Conservation (phyloP, 345 rosid species). For the Trapa bicornis region DNA sequence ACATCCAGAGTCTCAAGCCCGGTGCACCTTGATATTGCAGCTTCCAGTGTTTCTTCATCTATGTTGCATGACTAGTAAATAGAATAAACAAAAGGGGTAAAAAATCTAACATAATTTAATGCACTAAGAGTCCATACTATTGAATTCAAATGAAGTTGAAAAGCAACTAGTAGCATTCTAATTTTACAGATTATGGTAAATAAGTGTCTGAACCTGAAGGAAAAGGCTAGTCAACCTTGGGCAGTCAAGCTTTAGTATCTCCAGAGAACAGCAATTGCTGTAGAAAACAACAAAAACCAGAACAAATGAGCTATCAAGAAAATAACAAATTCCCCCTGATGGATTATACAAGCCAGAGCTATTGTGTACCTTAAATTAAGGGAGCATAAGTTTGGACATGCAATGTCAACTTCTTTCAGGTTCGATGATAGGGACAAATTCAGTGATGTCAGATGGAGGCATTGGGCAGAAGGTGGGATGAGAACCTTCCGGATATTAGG, state of each 20-base stretch:
- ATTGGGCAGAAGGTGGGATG: conserved; percentile 68
- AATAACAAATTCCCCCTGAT: background rate
- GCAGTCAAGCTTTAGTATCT: conserved; percentile 63
- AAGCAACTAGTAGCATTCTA: background rate
- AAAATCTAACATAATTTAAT: too few species aligned
- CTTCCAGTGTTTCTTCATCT: conserved; percentile 61
- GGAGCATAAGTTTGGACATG: conserved; percentile 55
- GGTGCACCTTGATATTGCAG: conserved; percentile 62
- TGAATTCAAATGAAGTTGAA: background rate
- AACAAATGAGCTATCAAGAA: background rate
- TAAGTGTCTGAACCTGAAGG: conserved; percentile 46
- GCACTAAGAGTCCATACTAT: too few species aligned
- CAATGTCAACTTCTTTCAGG: conserved; percentile 77
- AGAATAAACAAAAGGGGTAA: background rate
- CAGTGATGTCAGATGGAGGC: conserved; percentile 60
- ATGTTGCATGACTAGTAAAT: conserved; percentile 57
- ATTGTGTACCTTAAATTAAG: conserved; percentile 67
- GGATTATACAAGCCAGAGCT: background rate
- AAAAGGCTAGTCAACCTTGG: conserved; percentile 77
- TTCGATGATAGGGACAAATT: conserved; percentile 82
- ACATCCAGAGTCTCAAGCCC: conserved; percentile 89
- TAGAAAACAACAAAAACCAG: conserved; percentile 4
- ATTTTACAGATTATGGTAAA: too few species aligned
- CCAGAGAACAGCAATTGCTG: conserved; percentile 88
- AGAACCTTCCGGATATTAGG: conserved; percentile 73